These are phyloP conservation scores for Fusarium sp. DNA, from an alignment of 2,329 filamentous ascomycete genomes.

Conservation along the genomic window DNA sequence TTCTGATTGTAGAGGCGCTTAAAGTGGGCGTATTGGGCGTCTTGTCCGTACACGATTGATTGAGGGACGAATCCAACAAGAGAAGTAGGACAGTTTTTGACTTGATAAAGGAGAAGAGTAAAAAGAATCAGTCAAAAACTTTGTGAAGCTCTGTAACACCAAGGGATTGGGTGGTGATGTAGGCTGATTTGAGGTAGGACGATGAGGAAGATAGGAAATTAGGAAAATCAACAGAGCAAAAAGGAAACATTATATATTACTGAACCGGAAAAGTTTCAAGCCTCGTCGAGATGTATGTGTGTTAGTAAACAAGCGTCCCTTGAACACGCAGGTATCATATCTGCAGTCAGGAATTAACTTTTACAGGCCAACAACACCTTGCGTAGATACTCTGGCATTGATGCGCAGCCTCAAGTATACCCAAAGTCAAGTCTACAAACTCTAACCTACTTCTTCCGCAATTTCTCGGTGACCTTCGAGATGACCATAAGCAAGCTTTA, in stretches of 20 bases:
- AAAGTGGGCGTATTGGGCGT: too few species aligned
- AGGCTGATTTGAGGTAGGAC: neutral
- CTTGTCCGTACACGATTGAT: neutral
- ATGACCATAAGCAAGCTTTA: neutral
- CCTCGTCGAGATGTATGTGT: neutral
- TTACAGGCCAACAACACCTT: neutral
- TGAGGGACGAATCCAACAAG: neutral
- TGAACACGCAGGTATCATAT: neutral
- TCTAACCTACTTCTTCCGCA: neutral
- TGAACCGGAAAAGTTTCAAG: neutral
- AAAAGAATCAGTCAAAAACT: neutral
- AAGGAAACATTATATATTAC: neutral
- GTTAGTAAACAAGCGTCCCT: neutral
- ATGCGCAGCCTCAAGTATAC: neutral
- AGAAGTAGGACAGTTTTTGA: neutral
- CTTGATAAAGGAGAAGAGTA: neutral
- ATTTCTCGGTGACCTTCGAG: neutral
- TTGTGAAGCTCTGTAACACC: neutral
- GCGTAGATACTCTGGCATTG: neutral
- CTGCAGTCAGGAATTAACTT: neutral
- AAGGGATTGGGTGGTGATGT: neutral
- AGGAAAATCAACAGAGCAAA: neutral
- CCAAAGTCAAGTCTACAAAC: neutral
- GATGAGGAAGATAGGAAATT: neutral
- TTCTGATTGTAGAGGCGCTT: neutral